These are phyloP conservation scores for Murraya paniculata DNA, from an alignment of 345 rosid species.

Conservation along the genomic window DNA sequence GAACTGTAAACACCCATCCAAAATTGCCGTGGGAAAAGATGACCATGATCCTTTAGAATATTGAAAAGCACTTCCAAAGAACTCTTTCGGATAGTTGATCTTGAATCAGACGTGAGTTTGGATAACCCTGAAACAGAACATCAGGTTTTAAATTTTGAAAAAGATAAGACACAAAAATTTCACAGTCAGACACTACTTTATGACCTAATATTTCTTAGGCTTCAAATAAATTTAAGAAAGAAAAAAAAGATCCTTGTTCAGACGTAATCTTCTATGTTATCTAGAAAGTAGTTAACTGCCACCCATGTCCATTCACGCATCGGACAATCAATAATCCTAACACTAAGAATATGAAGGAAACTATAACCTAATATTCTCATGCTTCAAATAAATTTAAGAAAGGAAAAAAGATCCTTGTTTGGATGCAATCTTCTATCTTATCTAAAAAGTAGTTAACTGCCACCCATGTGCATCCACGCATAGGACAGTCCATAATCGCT, in stretches of 20 bases:
- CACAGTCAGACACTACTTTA: neutral
- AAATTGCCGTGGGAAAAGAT: constrained; percentile 73
- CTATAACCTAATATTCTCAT: neutral
- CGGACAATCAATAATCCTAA: neutral
- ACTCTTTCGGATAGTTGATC: constrained; percentile 81
- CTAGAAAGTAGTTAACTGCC: neutral
- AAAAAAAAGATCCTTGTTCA: neutral
- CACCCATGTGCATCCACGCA: neutral
- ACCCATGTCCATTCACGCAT: neutral
- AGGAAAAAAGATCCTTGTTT: neutral
- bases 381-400: neutral
- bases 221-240: neutral
- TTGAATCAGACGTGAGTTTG: constrained; percentile 76
- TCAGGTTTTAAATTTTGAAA: constrained; percentile 1
- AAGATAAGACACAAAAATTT: constrained; percentile 2
- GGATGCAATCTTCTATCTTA: neutral
- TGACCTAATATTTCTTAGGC: neutral
- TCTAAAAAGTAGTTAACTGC: neutral
- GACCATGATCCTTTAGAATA: constrained; percentile 95
- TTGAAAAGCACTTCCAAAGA: constrained; percentile 90
- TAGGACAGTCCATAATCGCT: neutral
- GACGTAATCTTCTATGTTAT: neutral
- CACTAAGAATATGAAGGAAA: neutral
- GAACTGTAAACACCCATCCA: constrained; percentile 63
- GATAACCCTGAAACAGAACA: constrained; percentile 72